Evolutionary conservation across 306 rosid species (phyloP), one percentile per base, ranked within the genome.

Genomic region (Vigna angularis): DNA sequence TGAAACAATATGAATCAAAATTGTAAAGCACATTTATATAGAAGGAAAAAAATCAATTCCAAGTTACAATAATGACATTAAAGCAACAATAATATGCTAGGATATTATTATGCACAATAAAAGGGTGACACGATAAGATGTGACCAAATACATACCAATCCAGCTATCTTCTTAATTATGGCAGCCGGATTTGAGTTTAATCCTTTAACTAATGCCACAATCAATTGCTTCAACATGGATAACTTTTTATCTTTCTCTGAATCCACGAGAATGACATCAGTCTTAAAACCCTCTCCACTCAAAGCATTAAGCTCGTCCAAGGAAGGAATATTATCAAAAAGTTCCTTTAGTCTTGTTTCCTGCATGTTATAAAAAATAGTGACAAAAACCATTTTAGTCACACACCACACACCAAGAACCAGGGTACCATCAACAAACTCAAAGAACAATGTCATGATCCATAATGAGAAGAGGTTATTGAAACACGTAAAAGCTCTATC

Each of bases 101-200:
- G 24, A 34, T 61, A 57, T 55, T 59, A 28, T 49, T 51, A 52
- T 34, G 40, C 73, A 44, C 40, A 7, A 5, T 40, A 75, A 17
- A 17, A 34, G 50, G 58, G 73, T 36, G 48, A 34, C 67, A 36
- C 12, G 28, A 66, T 11, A 47, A 52, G 68, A 80, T 47, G 58
- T 17, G 71, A 72, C n/a, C 67, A 83, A 74, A 63, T 61, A 64
- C 85, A 83, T 84, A 95, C 99, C 88, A 93, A 76, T 84, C 88
- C 98, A 78, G 99, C 99, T 74, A 95, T 95, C 88, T 95, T 95
- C 89, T 95, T 95, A 83, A 95, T 87, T 89, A 91, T 80, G 36
- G 94, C 96, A 75, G 92, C 91, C 68, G 93, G 94, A 80, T 95
- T 93, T 73, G 99, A 87, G 89, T 70, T 93, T 83, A 95, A 85